Evolutionary conservation across 2,329 filamentous ascomycete species (phyloP).

Genomic region (Botrytis sinoallii): DNA sequence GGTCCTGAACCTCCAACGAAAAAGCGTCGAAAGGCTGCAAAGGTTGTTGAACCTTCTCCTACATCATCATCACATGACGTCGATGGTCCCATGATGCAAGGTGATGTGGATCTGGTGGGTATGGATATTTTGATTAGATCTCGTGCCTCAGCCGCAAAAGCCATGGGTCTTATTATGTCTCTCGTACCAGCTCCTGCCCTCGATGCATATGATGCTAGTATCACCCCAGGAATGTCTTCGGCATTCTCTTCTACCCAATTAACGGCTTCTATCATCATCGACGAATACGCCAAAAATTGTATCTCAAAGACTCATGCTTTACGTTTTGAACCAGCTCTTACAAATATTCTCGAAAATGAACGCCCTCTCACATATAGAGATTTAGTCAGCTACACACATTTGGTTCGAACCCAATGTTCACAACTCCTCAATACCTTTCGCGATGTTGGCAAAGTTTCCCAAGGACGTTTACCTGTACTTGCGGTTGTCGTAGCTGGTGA

Average conservation of each 20-base stretch:
- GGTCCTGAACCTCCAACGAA: constrained; percentile 59
- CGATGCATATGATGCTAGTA: constrained; percentile 60
- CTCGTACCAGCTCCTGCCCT: constrained; percentile 63
- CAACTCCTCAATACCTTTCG: constrained; percentile 88
- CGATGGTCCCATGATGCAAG: constrained; percentile 96
- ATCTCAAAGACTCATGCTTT: constrained; percentile 49
- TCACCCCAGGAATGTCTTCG: constrained; percentile 67
- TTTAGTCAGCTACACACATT: constrained; percentile 83
- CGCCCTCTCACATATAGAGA: constrained; percentile 83
- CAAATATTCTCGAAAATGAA: constrained; percentile 75
- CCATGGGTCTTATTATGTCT: constrained; percentile 81
- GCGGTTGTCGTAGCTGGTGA: constrained; percentile 94
- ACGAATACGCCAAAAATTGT: constrained; percentile 75
- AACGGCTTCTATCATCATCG: constrained; percentile 76
- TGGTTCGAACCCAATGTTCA: constrained; percentile 86
- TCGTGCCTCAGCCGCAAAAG: constrained; percentile 80
- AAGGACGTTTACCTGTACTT: constrained; percentile 71
- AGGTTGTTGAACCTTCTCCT: constrained; percentile 65
- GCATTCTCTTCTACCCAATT: constrained; percentile 83
- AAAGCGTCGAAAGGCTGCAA: constrained; percentile 81
- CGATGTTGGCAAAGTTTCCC: constrained; percentile 79
- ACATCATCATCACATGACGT: constrained; percentile 83
- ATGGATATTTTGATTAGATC: constrained; percentile 85
- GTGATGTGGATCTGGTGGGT: constrained; percentile 91
- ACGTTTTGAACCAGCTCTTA: constrained; percentile 63